A percentile compares a stretch with the other conserved stretches of the same genome.
Evolutionary conservation across 495 filamentous ascomycete genomes (phyloP).

Genomic region (Extremus antarcticus): DNA sequence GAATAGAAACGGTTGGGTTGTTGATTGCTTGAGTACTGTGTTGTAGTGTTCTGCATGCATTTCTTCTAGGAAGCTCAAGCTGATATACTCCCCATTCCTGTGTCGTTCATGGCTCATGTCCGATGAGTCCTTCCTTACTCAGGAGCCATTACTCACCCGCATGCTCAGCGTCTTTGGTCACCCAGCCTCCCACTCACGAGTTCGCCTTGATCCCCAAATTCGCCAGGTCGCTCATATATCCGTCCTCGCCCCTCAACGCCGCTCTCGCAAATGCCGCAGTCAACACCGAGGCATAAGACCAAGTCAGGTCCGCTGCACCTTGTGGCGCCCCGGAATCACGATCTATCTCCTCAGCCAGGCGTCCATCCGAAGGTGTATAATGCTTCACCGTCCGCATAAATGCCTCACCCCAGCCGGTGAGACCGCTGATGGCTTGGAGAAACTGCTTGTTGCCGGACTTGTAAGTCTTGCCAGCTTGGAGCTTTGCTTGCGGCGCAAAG

Average conservation of each 20-base stretch:
- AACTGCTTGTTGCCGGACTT: constrained; percentile 6
- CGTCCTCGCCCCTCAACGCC: constrained; percentile 8
- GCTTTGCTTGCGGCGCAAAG: constrained; percentile 16
- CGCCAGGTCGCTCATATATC: constrained; percentile 14
- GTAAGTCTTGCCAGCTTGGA: constrained; percentile 15
- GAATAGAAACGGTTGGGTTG: too few species aligned
- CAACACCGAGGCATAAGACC: constrained; percentile 20
- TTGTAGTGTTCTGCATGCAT: too few species aligned
- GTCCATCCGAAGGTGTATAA: constrained; percentile 19
- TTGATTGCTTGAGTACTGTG: too few species aligned
- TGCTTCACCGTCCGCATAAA: constrained; percentile 21
- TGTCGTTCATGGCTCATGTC: too few species aligned
- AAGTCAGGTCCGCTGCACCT: constrained; percentile 21
- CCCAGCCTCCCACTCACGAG: too few species aligned
- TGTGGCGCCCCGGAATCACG: constrained; percentile 16
- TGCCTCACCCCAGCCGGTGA: constrained; percentile 24
- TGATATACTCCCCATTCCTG: too few species aligned
- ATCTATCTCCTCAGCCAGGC: constrained; percentile 20
- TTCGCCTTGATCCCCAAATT: constrained; percentile 12
- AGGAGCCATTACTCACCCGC: not conserved
- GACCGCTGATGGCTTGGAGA: constrained; percentile 7
- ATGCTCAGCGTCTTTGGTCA: too few species aligned
- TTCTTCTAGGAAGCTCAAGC: too few species aligned
- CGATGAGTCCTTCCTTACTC: too few species aligned
- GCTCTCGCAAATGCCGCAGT: constrained; percentile 21